A percentile compares a stretch with the other conserved stretches of the same genome.
Conservation (phyloP, 2,329 filamentous ascomycete genomes). For the Curvularia hawaiiensis region DNA sequence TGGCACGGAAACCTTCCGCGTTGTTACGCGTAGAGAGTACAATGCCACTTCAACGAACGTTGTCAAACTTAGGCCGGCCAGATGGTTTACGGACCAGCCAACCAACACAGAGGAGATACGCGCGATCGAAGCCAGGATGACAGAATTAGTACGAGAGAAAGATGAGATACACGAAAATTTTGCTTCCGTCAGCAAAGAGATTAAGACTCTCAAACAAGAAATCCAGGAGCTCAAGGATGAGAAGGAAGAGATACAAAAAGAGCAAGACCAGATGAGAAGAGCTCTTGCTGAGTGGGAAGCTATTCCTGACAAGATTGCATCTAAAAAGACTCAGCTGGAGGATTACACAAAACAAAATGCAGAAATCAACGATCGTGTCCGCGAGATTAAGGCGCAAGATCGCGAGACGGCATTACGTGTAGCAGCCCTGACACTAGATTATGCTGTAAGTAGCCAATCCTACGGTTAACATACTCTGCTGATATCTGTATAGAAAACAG, state of each 20-base stretch:
- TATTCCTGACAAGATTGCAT: constrained; percentile 69
- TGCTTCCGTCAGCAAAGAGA: constrained; percentile 41
- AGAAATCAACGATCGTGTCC: constrained; percentile 55
- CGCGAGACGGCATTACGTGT: constrained; percentile 47
- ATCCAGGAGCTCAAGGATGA: constrained; percentile 13
- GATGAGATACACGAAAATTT: constrained; percentile 38
- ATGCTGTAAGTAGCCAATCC: constrained; percentile 43
- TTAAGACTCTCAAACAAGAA: constrained; percentile 28
- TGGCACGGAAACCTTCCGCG: constrained; percentile 59
- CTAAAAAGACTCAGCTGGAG: constrained; percentile 54
- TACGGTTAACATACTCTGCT: not conserved
- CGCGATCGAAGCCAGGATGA: constrained; percentile 62
- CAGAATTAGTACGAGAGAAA: constrained; percentile 48
- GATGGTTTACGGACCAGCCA: constrained; percentile 77
- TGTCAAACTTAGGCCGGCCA: constrained; percentile 64
- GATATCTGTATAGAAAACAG: constrained; percentile 49
- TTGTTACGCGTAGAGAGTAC: constrained; percentile 79
- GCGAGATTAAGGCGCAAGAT: constrained; percentile 52
- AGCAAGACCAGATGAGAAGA: constrained; percentile 72
- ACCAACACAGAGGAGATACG: constrained; percentile 69
- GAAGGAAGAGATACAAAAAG: constrained; percentile 52
- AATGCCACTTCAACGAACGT: constrained; percentile 75
- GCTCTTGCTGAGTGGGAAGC: constrained; percentile 68
- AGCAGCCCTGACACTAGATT: constrained; percentile 55
- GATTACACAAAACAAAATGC: constrained; percentile 48